Evolutionary conservation across 768 basidiomycete genomes (phyloP).

Genomic region (Kwoniella dejecticola): DNA sequence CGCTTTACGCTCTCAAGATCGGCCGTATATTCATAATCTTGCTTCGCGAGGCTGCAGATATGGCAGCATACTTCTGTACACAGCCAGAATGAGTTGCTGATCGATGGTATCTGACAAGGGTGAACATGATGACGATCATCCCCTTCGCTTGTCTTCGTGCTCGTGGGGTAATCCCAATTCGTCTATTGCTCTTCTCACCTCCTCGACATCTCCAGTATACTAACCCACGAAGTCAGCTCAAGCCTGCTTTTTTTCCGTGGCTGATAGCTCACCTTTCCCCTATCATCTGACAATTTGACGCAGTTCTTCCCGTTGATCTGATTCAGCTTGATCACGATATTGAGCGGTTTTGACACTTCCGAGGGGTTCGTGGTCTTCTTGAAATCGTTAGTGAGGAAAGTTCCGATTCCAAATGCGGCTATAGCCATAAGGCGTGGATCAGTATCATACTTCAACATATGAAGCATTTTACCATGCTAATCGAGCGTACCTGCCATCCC

Average conservation of each 20-base stretch:
- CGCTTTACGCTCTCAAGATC: no score
- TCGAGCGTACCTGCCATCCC: slow-evolving; percentile 62
- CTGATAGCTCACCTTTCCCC: slow-evolving; percentile 66
- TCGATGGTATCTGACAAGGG: no score
- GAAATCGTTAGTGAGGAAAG: slow-evolving; percentile 89
- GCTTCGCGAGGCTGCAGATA: no score
- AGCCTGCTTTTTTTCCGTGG: not conserved
- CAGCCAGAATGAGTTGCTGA: no score
- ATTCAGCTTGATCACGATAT: slow-evolving; percentile 92
- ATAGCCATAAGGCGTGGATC: not conserved
- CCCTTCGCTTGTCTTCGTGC: slow-evolving; percentile 28
- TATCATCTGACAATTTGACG: slow-evolving; percentile 92
- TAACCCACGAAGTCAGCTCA: slow-evolving; percentile 66
- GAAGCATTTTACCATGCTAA: not conserved
- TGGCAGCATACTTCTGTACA: no score
- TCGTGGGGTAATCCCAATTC: slow-evolving; percentile 39
- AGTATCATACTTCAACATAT: slow-evolving; percentile 38
- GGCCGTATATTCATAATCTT: no score
- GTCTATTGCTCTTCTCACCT: slow-evolving; percentile 65
- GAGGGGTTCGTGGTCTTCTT: slow-evolving; percentile 51
- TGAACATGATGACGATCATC: no score
- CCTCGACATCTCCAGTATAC: slow-evolving; percentile 71
- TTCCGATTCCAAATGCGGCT: slow-evolving; percentile 94
- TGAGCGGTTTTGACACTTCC: slow-evolving; percentile 59
- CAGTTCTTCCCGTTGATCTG: slow-evolving; percentile 73